These are phyloP conservation scores for Xerophyta viscosa DNA, from an alignment of 106 monocot species.

Conservation along the genomic window DNA sequence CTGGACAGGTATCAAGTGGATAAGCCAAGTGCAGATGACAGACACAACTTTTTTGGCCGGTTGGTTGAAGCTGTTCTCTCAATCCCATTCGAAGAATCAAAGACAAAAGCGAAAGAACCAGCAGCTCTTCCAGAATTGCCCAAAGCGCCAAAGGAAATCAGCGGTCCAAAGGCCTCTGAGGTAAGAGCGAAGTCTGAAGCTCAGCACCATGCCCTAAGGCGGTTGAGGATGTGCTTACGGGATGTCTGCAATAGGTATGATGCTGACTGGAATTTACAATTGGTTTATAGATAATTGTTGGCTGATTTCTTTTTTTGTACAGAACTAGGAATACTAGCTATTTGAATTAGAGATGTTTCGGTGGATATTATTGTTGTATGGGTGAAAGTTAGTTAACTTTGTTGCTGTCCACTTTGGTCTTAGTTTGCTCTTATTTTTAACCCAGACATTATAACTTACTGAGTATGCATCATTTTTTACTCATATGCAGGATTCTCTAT, in stretches of 20 bases:
- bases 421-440: no score
- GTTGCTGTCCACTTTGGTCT: no score
- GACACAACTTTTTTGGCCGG: conserved; percentile 46
- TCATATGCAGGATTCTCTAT: conserved; percentile 62
- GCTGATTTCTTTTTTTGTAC: no score
- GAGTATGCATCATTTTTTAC: no score
- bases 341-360: no score
- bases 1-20: conserved; percentile 71
- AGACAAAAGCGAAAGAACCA: conserved; percentile 30
- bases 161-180: conserved; percentile 71
- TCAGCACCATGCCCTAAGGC: conserved; percentile 88
- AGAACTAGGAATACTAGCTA: no score
- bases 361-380: no score
- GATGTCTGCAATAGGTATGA: conserved; percentile 96
- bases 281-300: no score
- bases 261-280: no score
- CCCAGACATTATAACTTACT: no score
- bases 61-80: conserved; percentile 62
- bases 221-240: conserved; percentile 92
- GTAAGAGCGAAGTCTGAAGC: conserved; percentile 84
- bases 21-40: conserved; percentile 59
- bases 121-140: conserved; percentile 61
- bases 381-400: no score
- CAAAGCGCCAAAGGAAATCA: conserved; percentile 67
- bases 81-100: conserved; percentile 46